Evolutionary conservation across 2,329 filamentous ascomycete species (phyloP), one percentile per base, ranked within the genome.

Genomic region (Chalaropsis thielavioides): DNA sequence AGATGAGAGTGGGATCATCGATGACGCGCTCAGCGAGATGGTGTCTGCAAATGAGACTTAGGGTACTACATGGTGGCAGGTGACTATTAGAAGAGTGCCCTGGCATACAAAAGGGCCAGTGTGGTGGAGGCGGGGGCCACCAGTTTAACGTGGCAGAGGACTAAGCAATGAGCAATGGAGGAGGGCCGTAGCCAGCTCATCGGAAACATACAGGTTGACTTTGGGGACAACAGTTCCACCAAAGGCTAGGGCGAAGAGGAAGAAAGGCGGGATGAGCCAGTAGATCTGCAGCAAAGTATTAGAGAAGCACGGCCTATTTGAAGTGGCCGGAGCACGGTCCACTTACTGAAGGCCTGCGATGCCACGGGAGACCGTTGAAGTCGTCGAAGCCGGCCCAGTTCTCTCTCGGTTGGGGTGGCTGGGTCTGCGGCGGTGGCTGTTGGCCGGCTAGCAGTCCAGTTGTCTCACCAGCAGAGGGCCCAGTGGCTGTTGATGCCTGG

Each of bases 201-300:
- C 1, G 44, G 54, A 11, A 64, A 70, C 81, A 73, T 75, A 84
- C 75, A 96, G 76, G 71, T 96, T 95, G 68, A 96, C 80, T 73
- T 88, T 94, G 10, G 92, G 92, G 8, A 96, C 89, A 7, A 94
- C 79, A 6, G 89, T 83, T 65, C 90, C 90, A 40, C 92, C 94
- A 74, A 94, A 92, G 0, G 92, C 91, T 64, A 95, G 78, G 0
- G 90, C 90, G 72, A 90, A 92, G 56, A 96, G 75, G 65, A 88
- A 80, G 74, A 92, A 94, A 0, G 91, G 89, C 0, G 82, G 83
- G 7, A 97, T 74, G 3, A 97, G 79, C 89, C 91, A 97, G 74
- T 81, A 89, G 63, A 95, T 83, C 89, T 89, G 67, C 41, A 61
- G 64, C 35, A 22, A 66, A 13, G 22, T 59, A 46, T 54, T 64